These are phyloP conservation scores for Flaveria brownii DNA, from an alignment of 129 eudicot species.

Conservation along the genomic window DNA sequence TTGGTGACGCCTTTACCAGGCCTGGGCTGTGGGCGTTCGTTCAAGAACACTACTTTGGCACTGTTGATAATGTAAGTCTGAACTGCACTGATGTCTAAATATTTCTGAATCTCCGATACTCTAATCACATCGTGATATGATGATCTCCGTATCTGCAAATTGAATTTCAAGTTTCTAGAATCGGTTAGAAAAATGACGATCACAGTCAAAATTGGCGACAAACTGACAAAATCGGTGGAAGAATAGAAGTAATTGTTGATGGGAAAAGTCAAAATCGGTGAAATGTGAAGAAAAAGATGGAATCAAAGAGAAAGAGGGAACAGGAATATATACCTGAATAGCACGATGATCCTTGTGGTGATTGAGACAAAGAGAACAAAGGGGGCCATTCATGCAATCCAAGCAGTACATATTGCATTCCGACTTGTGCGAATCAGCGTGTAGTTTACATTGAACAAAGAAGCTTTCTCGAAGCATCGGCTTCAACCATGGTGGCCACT, in stretches of 20 bases:
- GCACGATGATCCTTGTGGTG: slow-evolving; percentile 77
- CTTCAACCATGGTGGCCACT: slow-evolving; percentile 95
- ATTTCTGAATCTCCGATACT: slow-evolving; percentile 76
- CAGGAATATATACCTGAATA: slow-evolving; percentile 67
- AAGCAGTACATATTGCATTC: slow-evolving; percentile 96
- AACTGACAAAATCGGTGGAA: background rate
- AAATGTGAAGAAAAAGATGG: background rate
- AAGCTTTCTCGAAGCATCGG: slow-evolving; percentile 68
- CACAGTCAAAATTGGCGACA: background rate
- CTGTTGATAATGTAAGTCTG: slow-evolving; percentile 60
- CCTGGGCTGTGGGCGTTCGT: slow-evolving; percentile 91
- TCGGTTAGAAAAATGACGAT: slow-evolving; percentile 1
- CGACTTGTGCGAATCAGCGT: slow-evolving; percentile 84
- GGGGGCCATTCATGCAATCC: slow-evolving; percentile 76
- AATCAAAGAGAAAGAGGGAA: background rate
- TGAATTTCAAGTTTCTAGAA: slow-evolving; percentile 11
- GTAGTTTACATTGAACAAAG: slow-evolving; percentile 77
- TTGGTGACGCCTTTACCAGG: slow-evolving; percentile 93
- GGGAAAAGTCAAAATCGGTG: background rate
- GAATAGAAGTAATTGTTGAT: background rate
- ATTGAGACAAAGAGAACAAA: slow-evolving; percentile 78
- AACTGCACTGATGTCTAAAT: slow-evolving; percentile 59
- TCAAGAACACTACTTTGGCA: slow-evolving; percentile 33
- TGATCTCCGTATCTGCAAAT: slow-evolving; percentile 35
- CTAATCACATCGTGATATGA: slow-evolving; percentile 93